Conservation (phyloP, 2,329 filamentous ascomycete species). For the Penicillium digitatum region DNA sequence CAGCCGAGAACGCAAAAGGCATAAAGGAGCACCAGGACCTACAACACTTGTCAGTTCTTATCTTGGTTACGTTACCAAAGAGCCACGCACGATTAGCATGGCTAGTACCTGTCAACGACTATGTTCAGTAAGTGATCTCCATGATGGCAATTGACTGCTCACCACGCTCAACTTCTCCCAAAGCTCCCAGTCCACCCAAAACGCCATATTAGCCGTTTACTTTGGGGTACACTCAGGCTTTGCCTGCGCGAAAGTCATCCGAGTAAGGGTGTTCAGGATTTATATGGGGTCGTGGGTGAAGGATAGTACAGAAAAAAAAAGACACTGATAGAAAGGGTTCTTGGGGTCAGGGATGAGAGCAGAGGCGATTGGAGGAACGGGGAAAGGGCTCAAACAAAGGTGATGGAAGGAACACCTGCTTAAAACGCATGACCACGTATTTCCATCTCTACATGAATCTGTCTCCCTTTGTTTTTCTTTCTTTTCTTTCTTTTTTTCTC, state of each 20-base stretch:
- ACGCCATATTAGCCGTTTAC: constrained; percentile 37
- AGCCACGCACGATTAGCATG: constrained; percentile 57
- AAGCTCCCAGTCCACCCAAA: constrained; percentile 68
- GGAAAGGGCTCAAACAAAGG: not conserved
- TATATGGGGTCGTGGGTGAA: not conserved
- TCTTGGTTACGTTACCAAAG: not conserved
- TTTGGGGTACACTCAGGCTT: not conserved
- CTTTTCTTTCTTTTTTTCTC: not conserved
- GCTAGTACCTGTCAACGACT: constrained; percentile 62
- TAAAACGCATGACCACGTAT: not conserved
- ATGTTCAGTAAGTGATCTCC: constrained; percentile 13
- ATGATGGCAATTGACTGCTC: constrained; percentile 40
- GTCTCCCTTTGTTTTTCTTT: not conserved
- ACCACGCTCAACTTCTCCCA: constrained; percentile 93
- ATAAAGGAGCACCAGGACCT: constrained; percentile 62
- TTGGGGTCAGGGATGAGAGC: not conserved
- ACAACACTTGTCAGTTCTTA: constrained; percentile 25
- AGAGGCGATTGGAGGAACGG: not conserved
- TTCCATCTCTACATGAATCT: not conserved
- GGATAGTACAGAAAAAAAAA: not conserved
- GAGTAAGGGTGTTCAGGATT: not conserved
- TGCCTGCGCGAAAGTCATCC: not conserved
- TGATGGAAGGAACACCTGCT: not conserved
- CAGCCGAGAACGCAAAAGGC: constrained; percentile 62
- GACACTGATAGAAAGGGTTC: not conserved